Base-by-base conservation (phyloP, 2,329 filamentous ascomycete genomes). In the Cytospora leucostoma region DNA sequence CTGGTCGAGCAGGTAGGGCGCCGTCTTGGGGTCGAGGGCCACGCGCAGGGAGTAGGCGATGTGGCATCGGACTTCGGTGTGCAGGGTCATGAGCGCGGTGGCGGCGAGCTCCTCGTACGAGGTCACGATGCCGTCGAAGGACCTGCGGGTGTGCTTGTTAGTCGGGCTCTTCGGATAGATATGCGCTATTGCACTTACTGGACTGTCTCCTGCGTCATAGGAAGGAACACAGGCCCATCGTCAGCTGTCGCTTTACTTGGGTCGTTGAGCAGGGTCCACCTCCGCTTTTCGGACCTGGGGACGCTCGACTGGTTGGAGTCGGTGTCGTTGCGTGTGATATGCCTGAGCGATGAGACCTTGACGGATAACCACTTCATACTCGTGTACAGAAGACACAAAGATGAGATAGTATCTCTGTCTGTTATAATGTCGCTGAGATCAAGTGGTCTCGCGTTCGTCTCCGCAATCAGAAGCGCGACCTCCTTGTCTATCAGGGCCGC, bases 351-450 rank as follows among this genome's bases (percentile, higher is more conserved):
- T n/a, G 83, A 80, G 50, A 96, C 87, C 77, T 94, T 95, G 69
- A 89, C 89, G 21, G 91, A 88, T 40, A 99, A 85, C 95, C 95
- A 99, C 80, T 96, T 95, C 92, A 98, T 96, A 79, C 93, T 97
- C 56, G 93, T 97, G 75, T 97, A 96, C 40, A 99, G 80, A 47
- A 97, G 84, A 69, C 93, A 97, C 5, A 99, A 79, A 4, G 90
- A 90, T 51, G 89, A 87, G 34, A 98, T 89, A 4, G 88, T 90
- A 73, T 98, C 96, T 33, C 91, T 88, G 71, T 98, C 93, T 51
- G 90, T 89, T 67, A 98, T 93, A 56, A 97, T 88, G 73, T 98
- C 94, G 68, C 89, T 89, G 59, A 89, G 82, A 66, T 89, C 86
- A 12, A 96, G 77, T 4, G 85, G 83, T 21, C 82, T 82, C 64